phyloP scores from a whole-genome alignment of 192 early-diverging fungal genomes.

The Spinellus fusiger region DNA sequence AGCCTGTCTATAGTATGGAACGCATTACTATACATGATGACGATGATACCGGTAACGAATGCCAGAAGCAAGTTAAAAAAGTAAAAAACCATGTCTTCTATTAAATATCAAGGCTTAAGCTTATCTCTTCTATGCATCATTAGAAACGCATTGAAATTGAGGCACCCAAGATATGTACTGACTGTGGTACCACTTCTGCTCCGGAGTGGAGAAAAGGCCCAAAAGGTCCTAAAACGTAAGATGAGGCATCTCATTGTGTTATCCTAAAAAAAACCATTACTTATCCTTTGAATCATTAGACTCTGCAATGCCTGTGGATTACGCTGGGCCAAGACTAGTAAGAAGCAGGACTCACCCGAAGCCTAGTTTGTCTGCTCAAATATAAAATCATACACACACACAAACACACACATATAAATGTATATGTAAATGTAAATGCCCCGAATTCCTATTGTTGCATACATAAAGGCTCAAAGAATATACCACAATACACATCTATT shows the following conservation, averaged over 20 bases:
- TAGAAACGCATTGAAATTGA: slow-evolving; percentile 8
- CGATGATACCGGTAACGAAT: not conserved
- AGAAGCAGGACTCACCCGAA: slow-evolving; percentile 7
- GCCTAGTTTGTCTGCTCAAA: no score
- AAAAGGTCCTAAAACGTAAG: slow-evolving; percentile 49
- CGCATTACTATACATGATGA: not conserved
- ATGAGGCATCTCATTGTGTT: not conserved
- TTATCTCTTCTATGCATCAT: not conserved
- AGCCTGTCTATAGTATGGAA: not conserved
- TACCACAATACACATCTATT: not conserved
- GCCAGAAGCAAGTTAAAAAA: slow-evolving; percentile 11
- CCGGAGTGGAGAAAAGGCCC: slow-evolving; percentile 54
- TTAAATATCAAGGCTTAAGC: not conserved
- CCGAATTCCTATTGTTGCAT: not conserved
- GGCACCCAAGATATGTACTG: slow-evolving; percentile 9
- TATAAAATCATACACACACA: not conserved
- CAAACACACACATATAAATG: not conserved
- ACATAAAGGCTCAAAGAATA: not conserved
- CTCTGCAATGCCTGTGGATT: slow-evolving; percentile 55
- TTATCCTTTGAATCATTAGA: slow-evolving; percentile 6
- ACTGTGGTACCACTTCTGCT: slow-evolving; percentile 43
- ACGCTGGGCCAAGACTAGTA: slow-evolving; percentile 28
- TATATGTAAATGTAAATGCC: not conserved
- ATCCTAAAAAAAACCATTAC: not conserved
- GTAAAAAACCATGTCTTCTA: not conserved